phyloP scores from a whole-genome alignment of 345 rosid genomes.

The Rubroshorea leprosula region DNA sequence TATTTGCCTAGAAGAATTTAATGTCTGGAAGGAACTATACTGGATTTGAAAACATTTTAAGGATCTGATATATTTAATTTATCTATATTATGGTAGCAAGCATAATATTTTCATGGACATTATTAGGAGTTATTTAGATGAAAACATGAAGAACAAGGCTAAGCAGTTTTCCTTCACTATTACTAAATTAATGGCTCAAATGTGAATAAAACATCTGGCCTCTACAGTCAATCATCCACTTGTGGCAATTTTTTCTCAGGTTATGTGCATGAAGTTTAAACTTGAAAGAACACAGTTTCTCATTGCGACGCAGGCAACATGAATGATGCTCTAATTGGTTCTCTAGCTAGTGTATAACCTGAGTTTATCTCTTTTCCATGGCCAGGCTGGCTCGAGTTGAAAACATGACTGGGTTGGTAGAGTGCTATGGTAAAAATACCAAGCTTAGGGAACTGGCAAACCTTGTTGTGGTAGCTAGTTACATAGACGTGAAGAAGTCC shows the following conservation, averaged over 20 bases:
- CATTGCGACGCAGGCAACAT: too few relatives aligned
- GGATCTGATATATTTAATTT: neutral
- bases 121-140: too few relatives aligned
- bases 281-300: too few relatives aligned
- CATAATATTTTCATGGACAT: neutral
- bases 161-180: too few relatives aligned
- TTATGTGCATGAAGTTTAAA: too few relatives aligned
- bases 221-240: too few relatives aligned
- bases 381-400: constrained; percentile 77
- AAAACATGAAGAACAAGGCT: too few relatives aligned
- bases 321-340: too few relatives aligned
- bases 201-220: too few relatives aligned
- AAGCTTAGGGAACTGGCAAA: constrained; percentile 53
- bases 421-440: constrained; percentile 81
- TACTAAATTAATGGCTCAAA: too few relatives aligned
- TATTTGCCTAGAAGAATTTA: neutral
- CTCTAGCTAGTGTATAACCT: constrained; percentile 54
- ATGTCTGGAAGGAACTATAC: too few relatives aligned
- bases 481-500: constrained; percentile 52
- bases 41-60: neutral
- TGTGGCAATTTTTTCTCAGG: constrained; percentile 38
- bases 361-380: constrained; percentile 90
- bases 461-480: constrained; percentile 59
- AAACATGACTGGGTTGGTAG: constrained; percentile 68
- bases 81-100: constrained; percentile 9